phyloP scores from a whole-genome alignment of 441 rosid species.

The Aleurites moluccanus region DNA sequence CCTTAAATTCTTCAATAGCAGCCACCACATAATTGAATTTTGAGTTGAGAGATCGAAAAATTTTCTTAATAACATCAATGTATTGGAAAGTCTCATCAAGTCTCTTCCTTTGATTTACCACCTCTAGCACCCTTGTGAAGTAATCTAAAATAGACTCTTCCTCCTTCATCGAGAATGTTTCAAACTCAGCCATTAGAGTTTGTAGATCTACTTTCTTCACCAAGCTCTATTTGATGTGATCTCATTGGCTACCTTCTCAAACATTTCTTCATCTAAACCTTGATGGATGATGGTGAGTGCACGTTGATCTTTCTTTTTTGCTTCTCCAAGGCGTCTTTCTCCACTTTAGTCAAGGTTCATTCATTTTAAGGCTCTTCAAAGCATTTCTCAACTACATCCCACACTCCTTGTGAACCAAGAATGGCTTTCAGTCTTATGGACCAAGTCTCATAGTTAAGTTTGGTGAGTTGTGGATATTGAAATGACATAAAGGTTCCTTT shows the following conservation, averaged over 20 bases:
- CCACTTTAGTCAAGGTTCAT: too few species aligned
- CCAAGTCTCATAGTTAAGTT: too few species aligned
- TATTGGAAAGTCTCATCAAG: neutral
- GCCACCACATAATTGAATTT: neutral
- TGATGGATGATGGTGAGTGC: neutral
- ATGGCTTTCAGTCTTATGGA: too few species aligned
- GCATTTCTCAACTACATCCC: neutral
- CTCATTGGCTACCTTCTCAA: neutral
- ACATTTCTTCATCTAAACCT: neutral
- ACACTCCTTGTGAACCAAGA: too few species aligned
- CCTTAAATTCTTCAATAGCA: neutral
- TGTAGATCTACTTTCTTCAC: too few species aligned
- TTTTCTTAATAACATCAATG: neutral
- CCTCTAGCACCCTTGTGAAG: neutral
- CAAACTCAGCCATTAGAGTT: neutral
- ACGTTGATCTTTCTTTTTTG: too few species aligned
- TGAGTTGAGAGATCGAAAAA: neutral
- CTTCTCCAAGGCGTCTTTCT: too few species aligned
- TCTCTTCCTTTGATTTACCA: neutral
- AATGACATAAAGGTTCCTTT: too few species aligned
- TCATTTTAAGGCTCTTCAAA: too few species aligned
- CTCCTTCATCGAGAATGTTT: neutral
- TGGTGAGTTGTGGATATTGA: too few species aligned
- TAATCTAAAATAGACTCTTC: neutral
- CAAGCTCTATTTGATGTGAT: neutral